Evolutionary conservation across 192 early-diverging fungal species (phyloP).

Genomic region (Obelidium mucronatum): DNA sequence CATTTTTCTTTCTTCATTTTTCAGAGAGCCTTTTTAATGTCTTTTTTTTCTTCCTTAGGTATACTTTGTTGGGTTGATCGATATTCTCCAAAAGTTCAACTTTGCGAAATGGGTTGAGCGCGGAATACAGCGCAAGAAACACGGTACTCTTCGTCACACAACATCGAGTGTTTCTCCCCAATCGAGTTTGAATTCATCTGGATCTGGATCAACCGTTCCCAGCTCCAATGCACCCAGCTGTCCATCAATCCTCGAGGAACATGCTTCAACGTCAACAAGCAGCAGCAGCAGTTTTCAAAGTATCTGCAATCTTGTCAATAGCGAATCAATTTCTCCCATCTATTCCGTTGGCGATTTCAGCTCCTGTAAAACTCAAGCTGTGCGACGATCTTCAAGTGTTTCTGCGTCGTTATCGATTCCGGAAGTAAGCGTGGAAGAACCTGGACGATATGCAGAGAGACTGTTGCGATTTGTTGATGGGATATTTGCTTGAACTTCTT

Average conservation of each 20-base stretch:
- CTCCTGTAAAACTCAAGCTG: no score
- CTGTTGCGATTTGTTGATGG: constrained; percentile 42
- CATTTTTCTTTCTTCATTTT: no score
- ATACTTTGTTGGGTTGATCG: constrained; percentile 53
- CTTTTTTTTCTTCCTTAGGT: constrained; percentile 17
- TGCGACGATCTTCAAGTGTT: background rate
- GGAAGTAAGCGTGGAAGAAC: constrained; percentile 52
- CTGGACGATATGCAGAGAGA: constrained; percentile 49
- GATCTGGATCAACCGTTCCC: background rate
- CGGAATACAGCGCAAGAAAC: constrained; percentile 38
- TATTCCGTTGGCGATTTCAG: background rate
- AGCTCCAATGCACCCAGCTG: background rate
- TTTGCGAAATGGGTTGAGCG: constrained; percentile 51
- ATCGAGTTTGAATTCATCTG: background rate
- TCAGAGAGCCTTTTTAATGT: background rate
- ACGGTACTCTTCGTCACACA: background rate
- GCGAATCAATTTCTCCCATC: background rate
- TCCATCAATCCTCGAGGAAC: background rate
- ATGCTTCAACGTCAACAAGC: background rate
- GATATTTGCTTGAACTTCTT: constrained; percentile 31
- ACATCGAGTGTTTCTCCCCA: background rate
- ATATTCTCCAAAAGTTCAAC: constrained; percentile 54
- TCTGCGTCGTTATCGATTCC: constrained; percentile 16
- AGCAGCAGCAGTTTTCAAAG: no score
- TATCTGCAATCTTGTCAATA: no score